Evolutionary conservation across 2,329 filamentous ascomycete species (phyloP).

Genomic region (Cladosporium cucumerinum): DNA sequence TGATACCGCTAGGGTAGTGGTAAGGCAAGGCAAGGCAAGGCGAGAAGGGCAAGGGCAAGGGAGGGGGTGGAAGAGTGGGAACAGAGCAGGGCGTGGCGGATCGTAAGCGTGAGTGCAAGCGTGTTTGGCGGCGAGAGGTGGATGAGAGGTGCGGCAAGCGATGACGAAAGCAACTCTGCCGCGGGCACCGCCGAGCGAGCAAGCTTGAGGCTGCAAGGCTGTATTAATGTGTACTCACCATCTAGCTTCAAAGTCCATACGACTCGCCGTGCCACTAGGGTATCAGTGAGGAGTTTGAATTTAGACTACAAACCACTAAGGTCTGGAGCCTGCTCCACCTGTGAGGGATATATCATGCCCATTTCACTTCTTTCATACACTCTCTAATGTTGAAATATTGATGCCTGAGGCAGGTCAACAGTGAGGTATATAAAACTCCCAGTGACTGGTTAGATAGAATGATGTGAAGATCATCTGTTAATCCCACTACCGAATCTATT

Average conservation of each 20-base stretch:
- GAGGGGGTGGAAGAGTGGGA: not conserved
- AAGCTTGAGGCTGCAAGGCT: too few relatives aligned
- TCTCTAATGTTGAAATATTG: not conserved
- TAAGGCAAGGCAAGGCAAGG: not conserved
- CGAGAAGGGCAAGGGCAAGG: not conserved
- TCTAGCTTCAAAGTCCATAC: too few relatives aligned
- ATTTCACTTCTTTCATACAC: not conserved
- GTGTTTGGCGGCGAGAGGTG: not conserved
- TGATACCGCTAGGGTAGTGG: slow-evolving; percentile 11
- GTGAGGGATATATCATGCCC: not conserved
- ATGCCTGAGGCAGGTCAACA: too few relatives aligned
- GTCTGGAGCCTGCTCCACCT: not conserved
- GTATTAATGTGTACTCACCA: not conserved
- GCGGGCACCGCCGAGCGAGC: not conserved
- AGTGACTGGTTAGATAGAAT: too few relatives aligned
- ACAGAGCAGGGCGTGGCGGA: not conserved
- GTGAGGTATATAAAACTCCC: too few relatives aligned
- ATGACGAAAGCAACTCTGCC: not conserved
- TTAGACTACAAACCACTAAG: not conserved
- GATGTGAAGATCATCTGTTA: too few relatives aligned
- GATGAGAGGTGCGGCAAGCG: not conserved
- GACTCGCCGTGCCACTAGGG: too few relatives aligned
- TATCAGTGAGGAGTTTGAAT: too few relatives aligned
- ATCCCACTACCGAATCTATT: too few relatives aligned
- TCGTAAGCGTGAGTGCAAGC: not conserved